These are phyloP conservation scores for Gossypium longicalyx DNA, from an alignment of 345 rosid genomes.

Conservation along the genomic window DNA sequence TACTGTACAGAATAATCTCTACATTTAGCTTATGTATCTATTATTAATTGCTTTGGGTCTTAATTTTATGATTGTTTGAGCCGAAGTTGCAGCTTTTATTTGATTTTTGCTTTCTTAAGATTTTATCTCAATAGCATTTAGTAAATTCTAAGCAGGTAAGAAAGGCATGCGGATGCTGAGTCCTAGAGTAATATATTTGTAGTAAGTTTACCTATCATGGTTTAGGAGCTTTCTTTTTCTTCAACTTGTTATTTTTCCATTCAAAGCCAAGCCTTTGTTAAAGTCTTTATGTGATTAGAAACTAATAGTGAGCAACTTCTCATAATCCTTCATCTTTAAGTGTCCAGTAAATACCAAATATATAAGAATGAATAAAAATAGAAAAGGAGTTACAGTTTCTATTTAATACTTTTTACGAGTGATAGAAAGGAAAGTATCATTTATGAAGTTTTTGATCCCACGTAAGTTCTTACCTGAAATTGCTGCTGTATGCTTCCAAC, in stretches of 20 bases:
- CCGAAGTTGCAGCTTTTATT: background rate
- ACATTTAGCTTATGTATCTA: background rate
- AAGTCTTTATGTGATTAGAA: background rate
- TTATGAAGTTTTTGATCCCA: background rate
- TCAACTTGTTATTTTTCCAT: background rate
- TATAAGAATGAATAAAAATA: background rate
- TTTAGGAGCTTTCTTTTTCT: constrained; percentile 1
- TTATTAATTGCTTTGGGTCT: background rate
- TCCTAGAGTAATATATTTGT: background rate
- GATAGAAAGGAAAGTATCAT: background rate
- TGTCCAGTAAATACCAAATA: background rate
- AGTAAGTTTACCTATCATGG: background rate
- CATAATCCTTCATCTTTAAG: background rate
- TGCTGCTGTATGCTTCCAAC: constrained; percentile 98
- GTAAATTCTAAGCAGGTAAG: background rate
- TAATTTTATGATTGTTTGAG: background rate
- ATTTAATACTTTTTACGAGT: background rate
- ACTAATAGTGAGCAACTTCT: background rate
- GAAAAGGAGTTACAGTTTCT: background rate
- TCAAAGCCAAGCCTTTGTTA: background rate
- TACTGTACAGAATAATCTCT: background rate
- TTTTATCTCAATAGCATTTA: background rate
- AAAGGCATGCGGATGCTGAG: background rate
- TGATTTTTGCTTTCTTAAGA: background rate
- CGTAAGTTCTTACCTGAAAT: constrained; percentile 57